Conservation (phyloP, 176 grass and related monocot species). For the Saccharum officinarum region DNA sequence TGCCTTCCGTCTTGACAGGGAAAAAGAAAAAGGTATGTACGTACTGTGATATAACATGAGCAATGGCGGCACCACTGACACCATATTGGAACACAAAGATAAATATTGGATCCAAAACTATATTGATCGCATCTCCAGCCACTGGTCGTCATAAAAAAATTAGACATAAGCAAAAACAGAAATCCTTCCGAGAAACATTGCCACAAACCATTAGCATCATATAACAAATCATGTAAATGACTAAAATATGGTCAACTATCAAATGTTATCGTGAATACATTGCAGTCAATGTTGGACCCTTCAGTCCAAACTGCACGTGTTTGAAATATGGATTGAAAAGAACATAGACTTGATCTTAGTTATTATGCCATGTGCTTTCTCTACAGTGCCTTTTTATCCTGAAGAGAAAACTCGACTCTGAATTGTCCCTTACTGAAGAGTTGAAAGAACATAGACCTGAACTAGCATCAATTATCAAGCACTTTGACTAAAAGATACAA, state of each 20-base stretch:
- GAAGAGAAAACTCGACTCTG: no score
- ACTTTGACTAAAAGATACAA: no score
- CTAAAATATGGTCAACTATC: background rate
- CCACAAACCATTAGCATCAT: background rate
- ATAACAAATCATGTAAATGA: background rate
- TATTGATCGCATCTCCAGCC: conserved; percentile 77
- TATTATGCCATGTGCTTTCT: no score
- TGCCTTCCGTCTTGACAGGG: background rate
- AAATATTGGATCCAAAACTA: conserved; percentile 91
- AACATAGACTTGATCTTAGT: no score
- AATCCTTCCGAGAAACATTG: background rate
- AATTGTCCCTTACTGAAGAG: no score
- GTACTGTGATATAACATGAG: conserved; percentile 99
- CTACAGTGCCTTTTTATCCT: no score
- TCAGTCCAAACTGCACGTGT: background rate
- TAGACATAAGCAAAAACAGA: background rate
- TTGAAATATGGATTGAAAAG: conserved; percentile 4
- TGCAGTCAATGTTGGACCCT: background rate
- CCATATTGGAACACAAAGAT: conserved; percentile 87
- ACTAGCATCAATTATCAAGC: no score
- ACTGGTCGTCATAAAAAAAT: conserved; percentile 47
- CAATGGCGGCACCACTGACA: conserved; percentile 85
- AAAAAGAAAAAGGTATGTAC: conserved; percentile 27
- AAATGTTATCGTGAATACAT: background rate
- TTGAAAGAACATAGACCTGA: no score